These are phyloP conservation scores for Nothophytophthora sp. DNA, from an alignment of 352 stramenopile species.

Conservation along the genomic window DNA sequence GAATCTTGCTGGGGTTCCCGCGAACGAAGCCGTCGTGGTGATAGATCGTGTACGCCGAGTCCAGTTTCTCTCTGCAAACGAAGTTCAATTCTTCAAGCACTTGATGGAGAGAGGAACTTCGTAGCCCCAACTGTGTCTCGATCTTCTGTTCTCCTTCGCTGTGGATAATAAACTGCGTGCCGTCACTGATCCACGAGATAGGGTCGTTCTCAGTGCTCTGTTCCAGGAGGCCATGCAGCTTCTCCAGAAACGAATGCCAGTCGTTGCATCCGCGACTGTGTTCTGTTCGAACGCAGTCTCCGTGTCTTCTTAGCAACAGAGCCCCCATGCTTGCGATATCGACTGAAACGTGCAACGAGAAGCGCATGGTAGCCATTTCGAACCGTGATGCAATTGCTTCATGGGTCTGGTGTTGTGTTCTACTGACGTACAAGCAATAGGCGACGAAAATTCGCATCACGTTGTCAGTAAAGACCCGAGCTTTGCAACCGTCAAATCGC, in stretches of 20 bases:
- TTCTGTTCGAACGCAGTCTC: conserved; percentile 4
- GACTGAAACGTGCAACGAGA: too few species aligned
- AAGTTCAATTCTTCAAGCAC: conserved; percentile 24
- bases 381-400: too few species aligned
- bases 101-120: conserved; percentile 20
- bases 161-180: conserved; percentile 15
- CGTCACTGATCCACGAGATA: conserved; percentile 19
- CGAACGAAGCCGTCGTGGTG: conserved; percentile 23
- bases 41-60: conserved; percentile 15
- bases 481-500: too few species aligned
- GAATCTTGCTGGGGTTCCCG: conserved; percentile 15
- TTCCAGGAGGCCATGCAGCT: conserved; percentile 20
- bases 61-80: conserved; percentile 12
- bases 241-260: conserved; percentile 25
- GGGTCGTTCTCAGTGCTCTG: conserved; percentile 7
- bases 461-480: too few species aligned
- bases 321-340: too few species aligned
- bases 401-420: too few species aligned
- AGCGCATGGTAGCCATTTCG: too few species aligned
- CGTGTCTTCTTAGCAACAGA: too few species aligned
- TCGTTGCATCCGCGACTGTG: neutral
- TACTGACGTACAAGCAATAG: too few species aligned
- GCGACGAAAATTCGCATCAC: too few species aligned
- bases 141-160: conserved; percentile 10
- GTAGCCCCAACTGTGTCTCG: conserved; percentile 14